These are phyloP conservation scores for Stygiomarasmius scandens DNA, from an alignment of 1,284 basidiomycete species.

Conservation along the genomic window DNA sequence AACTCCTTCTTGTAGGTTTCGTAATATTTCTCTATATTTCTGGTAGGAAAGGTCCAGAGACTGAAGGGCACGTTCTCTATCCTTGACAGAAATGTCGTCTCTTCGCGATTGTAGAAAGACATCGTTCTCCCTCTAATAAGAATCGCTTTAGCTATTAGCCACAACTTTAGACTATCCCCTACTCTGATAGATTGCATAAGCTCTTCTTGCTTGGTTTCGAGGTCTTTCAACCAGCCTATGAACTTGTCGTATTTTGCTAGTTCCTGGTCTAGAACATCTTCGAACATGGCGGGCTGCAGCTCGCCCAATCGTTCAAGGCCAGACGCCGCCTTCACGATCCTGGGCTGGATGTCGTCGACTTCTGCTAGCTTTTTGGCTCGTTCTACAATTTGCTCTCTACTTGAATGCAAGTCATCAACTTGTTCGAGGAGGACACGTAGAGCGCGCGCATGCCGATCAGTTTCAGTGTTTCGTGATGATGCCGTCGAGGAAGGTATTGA, in stretches of 20 bases:
- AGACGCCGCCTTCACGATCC: constrained; percentile 70
- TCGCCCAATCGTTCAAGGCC: constrained; percentile 69
- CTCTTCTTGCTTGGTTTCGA: constrained; percentile 63
- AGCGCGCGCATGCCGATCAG: constrained; percentile 67
- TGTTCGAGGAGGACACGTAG: constrained; percentile 81
- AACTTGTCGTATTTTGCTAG: constrained; percentile 83
- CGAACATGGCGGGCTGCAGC: constrained; percentile 84
- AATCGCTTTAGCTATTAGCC: constrained; percentile 6
- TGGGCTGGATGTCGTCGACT: constrained; percentile 76
- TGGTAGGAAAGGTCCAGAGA: constrained; percentile 88
- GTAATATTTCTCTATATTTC: constrained; percentile 85
- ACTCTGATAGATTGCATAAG: constrained; percentile 75
- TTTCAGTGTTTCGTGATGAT: constrained; percentile 41
- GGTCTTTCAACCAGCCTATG: constrained; percentile 63
- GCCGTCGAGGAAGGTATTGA: constrained; percentile 69
- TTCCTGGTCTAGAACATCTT: constrained; percentile 79
- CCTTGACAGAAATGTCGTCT: constrained; percentile 79
- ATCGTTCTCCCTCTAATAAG: constrained; percentile 70
- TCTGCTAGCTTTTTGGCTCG: constrained; percentile 68
- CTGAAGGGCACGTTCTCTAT: constrained; percentile 84
- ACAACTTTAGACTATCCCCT: constrained; percentile 19
- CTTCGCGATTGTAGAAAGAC: constrained; percentile 78
- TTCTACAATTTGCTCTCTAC: constrained; percentile 63
- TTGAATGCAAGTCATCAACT: constrained; percentile 73
- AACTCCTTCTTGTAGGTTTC: constrained; percentile 88